Percentiles rank a stretch among this genome's conserved stretches.
phyloP scores from a whole-genome alignment of 257 asterid genomes.

The Solanum chmielewskii region DNA sequence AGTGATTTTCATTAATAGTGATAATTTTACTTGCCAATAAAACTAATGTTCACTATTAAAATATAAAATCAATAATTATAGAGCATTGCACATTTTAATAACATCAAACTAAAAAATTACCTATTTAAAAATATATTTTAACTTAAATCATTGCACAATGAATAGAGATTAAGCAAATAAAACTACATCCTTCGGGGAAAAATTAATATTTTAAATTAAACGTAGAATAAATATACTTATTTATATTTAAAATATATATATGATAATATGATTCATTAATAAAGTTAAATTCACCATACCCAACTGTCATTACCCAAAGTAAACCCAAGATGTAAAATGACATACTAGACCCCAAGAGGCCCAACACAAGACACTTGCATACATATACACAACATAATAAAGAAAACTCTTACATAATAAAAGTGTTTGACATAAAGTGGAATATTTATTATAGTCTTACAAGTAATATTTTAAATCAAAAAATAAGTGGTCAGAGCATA shows the following conservation, averaged over 20 bases:
- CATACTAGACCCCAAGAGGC: background rate
- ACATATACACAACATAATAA: no score
- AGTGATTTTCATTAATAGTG: background rate
- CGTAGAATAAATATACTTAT: no score
- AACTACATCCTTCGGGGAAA: background rate
- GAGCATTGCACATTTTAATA: background rate
- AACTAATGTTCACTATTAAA: background rate
- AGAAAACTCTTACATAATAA: no score
- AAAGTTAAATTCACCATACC: background rate
- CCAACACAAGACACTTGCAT: background rate
- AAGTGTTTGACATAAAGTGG: background rate
- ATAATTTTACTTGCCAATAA: background rate
- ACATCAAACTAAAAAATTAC: background rate
- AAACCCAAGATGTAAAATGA: background rate
- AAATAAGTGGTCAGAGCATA: background rate
- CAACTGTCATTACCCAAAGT: background rate
- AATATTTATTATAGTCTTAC: background rate
- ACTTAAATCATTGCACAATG: background rate
- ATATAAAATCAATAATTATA: no score
- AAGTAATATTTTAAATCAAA: no score
- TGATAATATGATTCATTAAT: background rate
- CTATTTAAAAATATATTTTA: no score
- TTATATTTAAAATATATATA: no score
- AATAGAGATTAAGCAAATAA: background rate
- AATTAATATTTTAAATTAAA: no score